Percentiles rank a stretch among this genome's conserved stretches.
Conservation (phyloP, 2,329 filamentous ascomycete genomes). For the Xylaria sp. region DNA sequence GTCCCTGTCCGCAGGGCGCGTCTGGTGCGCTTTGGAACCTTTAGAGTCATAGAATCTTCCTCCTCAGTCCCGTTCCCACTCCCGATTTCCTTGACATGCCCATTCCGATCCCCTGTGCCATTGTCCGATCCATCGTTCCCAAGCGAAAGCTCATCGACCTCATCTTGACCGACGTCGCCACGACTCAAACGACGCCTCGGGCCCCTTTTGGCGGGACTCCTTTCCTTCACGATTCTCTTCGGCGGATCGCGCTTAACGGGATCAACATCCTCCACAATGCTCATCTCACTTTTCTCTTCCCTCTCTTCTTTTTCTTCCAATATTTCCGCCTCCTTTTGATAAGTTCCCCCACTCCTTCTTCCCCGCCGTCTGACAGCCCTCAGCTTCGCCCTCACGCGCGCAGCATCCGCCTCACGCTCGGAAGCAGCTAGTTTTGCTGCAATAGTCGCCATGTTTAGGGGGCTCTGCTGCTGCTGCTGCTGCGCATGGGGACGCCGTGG, state of each 20-base stretch:
- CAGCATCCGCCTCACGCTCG: slow-evolving; percentile 71
- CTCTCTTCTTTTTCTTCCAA: neutral
- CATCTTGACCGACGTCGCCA: neutral
- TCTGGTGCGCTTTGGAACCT: slow-evolving; percentile 36
- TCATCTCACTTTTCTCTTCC: slow-evolving; percentile 26
- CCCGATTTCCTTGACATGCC: neutral
- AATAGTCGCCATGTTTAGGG: slow-evolving; percentile 69
- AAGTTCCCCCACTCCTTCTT: slow-evolving; percentile 30
- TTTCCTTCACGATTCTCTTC: neutral
- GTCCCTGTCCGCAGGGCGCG: slow-evolving; percentile 55
- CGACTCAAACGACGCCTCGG: slow-evolving; percentile 19
- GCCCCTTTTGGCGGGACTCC: slow-evolving; percentile 13
- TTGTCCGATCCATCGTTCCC: neutral
- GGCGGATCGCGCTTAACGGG: slow-evolving; percentile 44
- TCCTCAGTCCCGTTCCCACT: neutral
- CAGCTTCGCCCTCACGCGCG: slow-evolving; percentile 70
- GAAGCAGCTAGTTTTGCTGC: slow-evolving; percentile 72
- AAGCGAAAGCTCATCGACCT: slow-evolving; percentile 29
- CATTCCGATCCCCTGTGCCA: no score
- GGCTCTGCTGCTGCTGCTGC: slow-evolving; percentile 63
- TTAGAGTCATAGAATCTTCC: neutral
- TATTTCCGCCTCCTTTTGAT: slow-evolving; percentile 1
- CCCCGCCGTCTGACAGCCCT: slow-evolving; percentile 60
- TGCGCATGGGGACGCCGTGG: slow-evolving; percentile 50
- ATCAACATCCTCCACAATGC: slow-evolving; percentile 41